Evolutionary conservation across 768 basidiomycete genomes (phyloP), one percentile per base, ranked within the genome.

Genomic region (Suillus paluster): DNA sequence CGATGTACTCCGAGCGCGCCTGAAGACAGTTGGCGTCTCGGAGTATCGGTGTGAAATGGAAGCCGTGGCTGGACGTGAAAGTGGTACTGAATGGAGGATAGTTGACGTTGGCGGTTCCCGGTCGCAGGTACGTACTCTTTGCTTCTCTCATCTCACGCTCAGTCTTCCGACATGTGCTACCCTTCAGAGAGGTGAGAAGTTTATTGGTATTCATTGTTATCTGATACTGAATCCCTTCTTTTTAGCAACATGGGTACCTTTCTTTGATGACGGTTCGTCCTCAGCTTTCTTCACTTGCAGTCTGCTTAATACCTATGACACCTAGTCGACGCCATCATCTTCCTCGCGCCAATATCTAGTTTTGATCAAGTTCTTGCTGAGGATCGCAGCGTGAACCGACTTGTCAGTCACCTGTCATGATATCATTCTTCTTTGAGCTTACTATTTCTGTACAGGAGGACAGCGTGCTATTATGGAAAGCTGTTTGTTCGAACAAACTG

Each of bases 11-110:
- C 78, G 74, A 59, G 84, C 84, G 9, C 79, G 84, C 27, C 71
- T 85, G 38, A 86, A 86, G 70, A 85, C 84, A 0, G 88, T 94
- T 39, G 91, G 91, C 10, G 90, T 92, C 9, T 87, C 88, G 4
- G 91, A 93, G 73, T 91, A 93, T 75, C 87, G 83, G 72, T 93
- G 92, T 65, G 86, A 91, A 77, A 91, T 93, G 88, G 91, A 83
- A 67, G 83, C 87, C 10, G 80, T 77, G 6, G 78, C 77, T 30
- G 77, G 83, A 23, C 75, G 79, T 36, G 83, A 84, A 63, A 78
- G 79, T 54, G 83, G 83, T 14, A 79, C 83, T 2, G 81, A 85
- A 61, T 84, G 83, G 83, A 77, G 84, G 60, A 84, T 84, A 68
- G 78, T 84, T 49, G 83, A 84, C 61, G 83, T 84, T 44, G 83